Evolutionary conservation across 73 alveolate genomes (phyloP).

Genomic region (Paramecium caudatum): DNA sequence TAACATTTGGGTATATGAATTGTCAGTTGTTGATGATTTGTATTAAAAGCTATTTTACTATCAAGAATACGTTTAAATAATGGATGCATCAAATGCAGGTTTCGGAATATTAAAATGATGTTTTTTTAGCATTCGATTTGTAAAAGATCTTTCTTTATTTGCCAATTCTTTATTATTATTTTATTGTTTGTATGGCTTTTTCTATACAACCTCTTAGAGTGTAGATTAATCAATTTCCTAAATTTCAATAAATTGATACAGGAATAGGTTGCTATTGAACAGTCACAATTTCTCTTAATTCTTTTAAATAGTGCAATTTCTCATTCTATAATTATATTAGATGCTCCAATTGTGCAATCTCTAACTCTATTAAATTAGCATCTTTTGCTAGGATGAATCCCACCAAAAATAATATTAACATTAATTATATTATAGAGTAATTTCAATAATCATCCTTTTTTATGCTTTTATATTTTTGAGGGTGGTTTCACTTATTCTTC

Average conservation of each 20-base stretch:
- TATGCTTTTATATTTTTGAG: no score
- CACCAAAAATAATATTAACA: background rate
- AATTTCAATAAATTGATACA: conserved; percentile 7
- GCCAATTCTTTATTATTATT: background rate
- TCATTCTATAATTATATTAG: background rate
- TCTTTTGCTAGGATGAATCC: background rate
- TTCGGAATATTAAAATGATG: conserved; percentile 12
- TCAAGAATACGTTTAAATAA: conserved; percentile 3
- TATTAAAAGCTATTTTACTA: background rate
- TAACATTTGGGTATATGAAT: conserved; percentile 12
- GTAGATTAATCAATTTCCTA: background rate
- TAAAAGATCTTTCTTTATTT: conserved; percentile 30
- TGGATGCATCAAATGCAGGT: background rate
- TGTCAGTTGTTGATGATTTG: conserved; percentile 18
- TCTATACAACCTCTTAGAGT: conserved; percentile 36
- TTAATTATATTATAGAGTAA: no score
- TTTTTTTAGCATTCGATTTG: conserved; percentile 29
- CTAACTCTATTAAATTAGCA: conserved; percentile 15
- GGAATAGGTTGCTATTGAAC: background rate
- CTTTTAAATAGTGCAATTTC: background rate
- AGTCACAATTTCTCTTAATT: background rate
- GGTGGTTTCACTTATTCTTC: no score
- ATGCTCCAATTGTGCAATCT: conserved; percentile 29
- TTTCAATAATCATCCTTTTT: no score
- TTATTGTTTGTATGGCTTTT: background rate